These are phyloP conservation scores for Trapa incisa DNA, from an alignment of 345 rosid species.

Conservation along the genomic window DNA sequence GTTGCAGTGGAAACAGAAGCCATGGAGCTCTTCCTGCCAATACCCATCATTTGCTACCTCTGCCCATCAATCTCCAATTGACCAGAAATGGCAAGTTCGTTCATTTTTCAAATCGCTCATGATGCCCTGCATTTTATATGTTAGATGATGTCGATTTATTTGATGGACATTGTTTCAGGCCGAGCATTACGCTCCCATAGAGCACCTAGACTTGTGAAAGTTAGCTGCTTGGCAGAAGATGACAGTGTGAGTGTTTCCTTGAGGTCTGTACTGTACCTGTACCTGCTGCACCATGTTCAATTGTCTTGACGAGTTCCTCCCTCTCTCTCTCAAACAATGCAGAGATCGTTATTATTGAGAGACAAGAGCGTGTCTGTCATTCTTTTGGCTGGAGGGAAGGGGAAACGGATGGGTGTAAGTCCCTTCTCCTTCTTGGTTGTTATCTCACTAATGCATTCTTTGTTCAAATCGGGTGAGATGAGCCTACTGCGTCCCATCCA, in stretches of 20 bases:
- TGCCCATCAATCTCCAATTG: background rate
- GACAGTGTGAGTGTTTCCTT: conserved; percentile 27
- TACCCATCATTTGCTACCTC: background rate
- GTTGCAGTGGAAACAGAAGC: background rate
- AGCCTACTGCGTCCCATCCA: background rate
- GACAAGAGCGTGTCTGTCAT: conserved; percentile 72
- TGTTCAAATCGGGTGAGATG: background rate
- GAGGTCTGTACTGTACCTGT: background rate
- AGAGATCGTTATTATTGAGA: conserved; percentile 37
- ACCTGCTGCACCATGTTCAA: background rate
- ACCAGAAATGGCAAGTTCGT: background rate
- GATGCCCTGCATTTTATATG: background rate
- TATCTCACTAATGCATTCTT: background rate
- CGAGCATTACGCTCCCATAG: background rate
- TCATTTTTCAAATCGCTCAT: background rate
- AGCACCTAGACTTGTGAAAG: conserved; percentile 6
- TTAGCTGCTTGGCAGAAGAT: conserved; percentile 24
- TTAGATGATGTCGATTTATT: background rate
- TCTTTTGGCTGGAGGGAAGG: conserved; percentile 86
- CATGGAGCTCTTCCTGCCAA: background rate
- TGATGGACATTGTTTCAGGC: background rate
- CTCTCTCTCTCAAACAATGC: conserved; percentile 1
- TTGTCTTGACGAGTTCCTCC: background rate
- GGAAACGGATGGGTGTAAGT: conserved; percentile 91
- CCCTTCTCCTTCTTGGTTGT: background rate